phyloP scores from a whole-genome alignment of 352 stramenopile species.

The Aphanomyces stellatus region DNA sequence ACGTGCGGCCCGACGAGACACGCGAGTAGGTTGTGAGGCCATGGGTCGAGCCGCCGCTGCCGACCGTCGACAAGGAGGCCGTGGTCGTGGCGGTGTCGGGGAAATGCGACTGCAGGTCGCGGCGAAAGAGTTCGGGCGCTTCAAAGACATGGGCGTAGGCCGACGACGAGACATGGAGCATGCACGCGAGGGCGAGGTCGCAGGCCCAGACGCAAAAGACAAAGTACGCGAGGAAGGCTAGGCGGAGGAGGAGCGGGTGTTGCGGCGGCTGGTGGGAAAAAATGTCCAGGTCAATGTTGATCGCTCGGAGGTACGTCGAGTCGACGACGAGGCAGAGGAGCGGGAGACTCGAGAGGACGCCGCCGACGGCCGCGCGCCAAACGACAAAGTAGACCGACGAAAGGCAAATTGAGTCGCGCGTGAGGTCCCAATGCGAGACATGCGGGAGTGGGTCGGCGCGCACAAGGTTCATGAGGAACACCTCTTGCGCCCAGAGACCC shows the following conservation, averaged over 20 bases:
- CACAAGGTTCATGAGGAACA: slow-evolving; percentile 12
- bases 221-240: slow-evolving; percentile 14
- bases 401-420: neutral
- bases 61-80: neutral
- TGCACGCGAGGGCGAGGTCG: neutral
- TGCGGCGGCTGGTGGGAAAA: neutral
- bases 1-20: neutral
- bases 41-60: neutral
- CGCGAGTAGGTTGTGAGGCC: slow-evolving; percentile 11
- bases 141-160: slow-evolving; percentile 14
- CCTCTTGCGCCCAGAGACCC: slow-evolving; percentile 4
- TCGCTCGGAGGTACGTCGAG: neutral
- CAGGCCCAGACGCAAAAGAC: neutral
- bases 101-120: neutral
- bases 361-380: neutral
- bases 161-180: neutral
- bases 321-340: slow-evolving; percentile 4
- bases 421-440: slow-evolving; percentile 16
- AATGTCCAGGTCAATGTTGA: slow-evolving; percentile 7
- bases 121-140: neutral
- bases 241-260: slow-evolving; percentile 8
- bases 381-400: slow-evolving; percentile 8
- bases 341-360: neutral
- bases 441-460: neutral
- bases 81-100: neutral